These are phyloP conservation scores for Backusella psychrophila DNA, from an alignment of 192 early-diverging fungal genomes.

Conservation along the genomic window DNA sequence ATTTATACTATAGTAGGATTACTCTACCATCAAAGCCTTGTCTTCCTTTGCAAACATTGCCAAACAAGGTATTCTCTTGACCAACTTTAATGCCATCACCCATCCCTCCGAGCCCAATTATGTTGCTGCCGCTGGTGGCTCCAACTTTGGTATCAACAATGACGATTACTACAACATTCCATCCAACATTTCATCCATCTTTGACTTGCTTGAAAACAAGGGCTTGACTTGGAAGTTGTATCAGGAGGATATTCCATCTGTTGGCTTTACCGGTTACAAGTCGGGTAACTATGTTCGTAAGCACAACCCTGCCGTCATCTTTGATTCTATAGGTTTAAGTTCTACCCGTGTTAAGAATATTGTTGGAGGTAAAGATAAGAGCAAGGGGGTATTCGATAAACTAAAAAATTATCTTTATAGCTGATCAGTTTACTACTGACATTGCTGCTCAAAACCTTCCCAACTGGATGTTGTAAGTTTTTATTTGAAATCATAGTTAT, in stretches of 20 bases:
- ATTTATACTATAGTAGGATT: background rate
- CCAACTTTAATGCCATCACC: conserved; percentile 18
- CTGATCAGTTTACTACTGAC: background rate
- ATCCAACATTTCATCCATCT: conserved; percentile 36
- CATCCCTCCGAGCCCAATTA: conserved; percentile 79
- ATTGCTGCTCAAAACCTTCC: conserved; percentile 12
- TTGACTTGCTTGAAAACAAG: conserved; percentile 27
- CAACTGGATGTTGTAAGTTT: conserved; percentile 32
- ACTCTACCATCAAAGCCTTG: background rate
- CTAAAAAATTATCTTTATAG: background rate
- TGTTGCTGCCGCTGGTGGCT: conserved; percentile 56
- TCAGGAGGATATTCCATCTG: conserved; percentile 25
- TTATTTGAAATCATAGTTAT: background rate
- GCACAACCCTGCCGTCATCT: conserved; percentile 30
- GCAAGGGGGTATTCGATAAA: too few species aligned
- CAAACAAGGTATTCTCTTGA: background rate
- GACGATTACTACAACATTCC: conserved; percentile 45
- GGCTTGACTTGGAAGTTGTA: conserved; percentile 31
- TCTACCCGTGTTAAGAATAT: conserved; percentile 13
- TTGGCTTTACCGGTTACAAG: conserved; percentile 23
- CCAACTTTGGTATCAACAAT: conserved; percentile 40
- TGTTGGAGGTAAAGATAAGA: background rate
- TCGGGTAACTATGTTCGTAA: conserved; percentile 28
- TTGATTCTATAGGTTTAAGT: conserved; percentile 21
- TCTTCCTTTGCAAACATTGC: background rate